Conservation (phyloP, 1,284 basidiomycete genomes). For the Naganishia albida region DNA sequence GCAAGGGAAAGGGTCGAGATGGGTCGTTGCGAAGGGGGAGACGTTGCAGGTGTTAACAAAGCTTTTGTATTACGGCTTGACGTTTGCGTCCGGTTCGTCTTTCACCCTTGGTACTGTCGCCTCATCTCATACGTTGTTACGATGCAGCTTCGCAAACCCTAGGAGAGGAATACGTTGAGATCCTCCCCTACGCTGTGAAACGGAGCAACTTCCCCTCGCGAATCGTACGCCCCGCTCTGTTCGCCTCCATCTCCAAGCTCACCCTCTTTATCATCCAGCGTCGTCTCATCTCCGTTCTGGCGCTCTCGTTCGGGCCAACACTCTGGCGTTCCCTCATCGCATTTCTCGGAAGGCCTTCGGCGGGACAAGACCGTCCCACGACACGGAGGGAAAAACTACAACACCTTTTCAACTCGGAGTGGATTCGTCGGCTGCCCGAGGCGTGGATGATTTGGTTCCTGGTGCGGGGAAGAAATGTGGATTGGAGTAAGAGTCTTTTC, state of each 20-base stretch:
- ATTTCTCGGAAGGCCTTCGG: neutral
- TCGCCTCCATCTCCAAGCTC: neutral
- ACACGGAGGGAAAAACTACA: constrained; percentile 30
- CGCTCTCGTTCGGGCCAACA: constrained; percentile 56
- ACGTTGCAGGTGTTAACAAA: constrained; percentile 73
- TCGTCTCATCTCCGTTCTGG: constrained; percentile 64
- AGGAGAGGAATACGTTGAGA: constrained; percentile 88
- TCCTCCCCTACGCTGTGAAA: constrained; percentile 66
- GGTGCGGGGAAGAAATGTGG: constrained; percentile 75
- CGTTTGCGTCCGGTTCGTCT: constrained; percentile 68
- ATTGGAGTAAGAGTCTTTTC: constrained; percentile 68
- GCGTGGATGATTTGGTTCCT: constrained; percentile 81
- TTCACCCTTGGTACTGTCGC: neutral
- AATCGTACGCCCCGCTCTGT: constrained; percentile 2
- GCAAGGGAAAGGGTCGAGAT: constrained; percentile 66
- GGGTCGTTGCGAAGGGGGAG: constrained; percentile 77
- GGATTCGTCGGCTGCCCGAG: constrained; percentile 57
- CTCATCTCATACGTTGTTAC: too few species aligned
- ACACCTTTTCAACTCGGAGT: constrained; percentile 42
- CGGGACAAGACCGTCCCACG: neutral
- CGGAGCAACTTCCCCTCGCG: constrained; percentile 44
- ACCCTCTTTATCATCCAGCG: constrained; percentile 39
- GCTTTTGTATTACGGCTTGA: constrained; percentile 72
- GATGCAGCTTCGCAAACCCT: constrained; percentile 71
- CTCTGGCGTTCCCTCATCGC: constrained; percentile 1